Conservation (phyloP, 2,329 filamentous ascomycete genomes). For the Fusarium domesticum region DNA sequence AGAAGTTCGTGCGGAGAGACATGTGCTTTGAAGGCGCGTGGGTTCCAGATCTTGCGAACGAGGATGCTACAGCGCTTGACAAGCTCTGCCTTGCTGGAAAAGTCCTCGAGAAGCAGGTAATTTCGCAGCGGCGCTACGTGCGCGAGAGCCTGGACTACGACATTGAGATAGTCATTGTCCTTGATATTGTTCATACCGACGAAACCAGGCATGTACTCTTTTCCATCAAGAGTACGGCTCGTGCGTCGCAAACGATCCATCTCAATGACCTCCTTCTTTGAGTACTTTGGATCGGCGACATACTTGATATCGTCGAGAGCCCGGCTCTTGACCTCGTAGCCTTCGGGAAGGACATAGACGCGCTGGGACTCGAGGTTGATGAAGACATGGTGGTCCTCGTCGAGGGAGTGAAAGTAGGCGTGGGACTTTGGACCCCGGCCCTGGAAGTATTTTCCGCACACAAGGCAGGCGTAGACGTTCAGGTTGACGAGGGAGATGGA, state of each 20-base stretch:
- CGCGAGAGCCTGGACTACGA: constrained; percentile 84
- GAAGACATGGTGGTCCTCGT: constrained; percentile 94
- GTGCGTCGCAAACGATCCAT: constrained; percentile 64
- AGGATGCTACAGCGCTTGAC: constrained; percentile 85
- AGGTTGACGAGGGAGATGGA: constrained; percentile 95
- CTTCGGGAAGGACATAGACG: constrained; percentile 90
- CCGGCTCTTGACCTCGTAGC: constrained; percentile 93
- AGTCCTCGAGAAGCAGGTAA: constrained; percentile 84
- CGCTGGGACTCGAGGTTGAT: constrained; percentile 95
- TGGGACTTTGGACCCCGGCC: constrained; percentile 90
- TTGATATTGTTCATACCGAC: constrained; percentile 99
- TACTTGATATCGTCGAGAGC: constrained; percentile 98
- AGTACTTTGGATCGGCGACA: constrained; percentile 87
- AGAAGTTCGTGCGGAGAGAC: constrained; percentile 96
- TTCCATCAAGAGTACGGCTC: constrained; percentile 75
- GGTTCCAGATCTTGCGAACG: constrained; percentile 97
- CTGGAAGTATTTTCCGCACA: constrained; percentile 97
- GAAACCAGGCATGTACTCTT: constrained; percentile 87
- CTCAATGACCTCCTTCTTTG: constrained; percentile 72
- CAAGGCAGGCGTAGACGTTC: constrained; percentile 96
- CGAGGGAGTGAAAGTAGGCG: constrained; percentile 95
- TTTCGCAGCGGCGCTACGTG: constrained; percentile 89
- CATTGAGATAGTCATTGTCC: constrained; percentile 97
- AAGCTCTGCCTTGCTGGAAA: constrained; percentile 70
- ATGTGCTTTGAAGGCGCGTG: constrained; percentile 91